Conservation (phyloP, 2,329 filamentous ascomycete genomes). For the Sordariomycetes sp. region DNA sequence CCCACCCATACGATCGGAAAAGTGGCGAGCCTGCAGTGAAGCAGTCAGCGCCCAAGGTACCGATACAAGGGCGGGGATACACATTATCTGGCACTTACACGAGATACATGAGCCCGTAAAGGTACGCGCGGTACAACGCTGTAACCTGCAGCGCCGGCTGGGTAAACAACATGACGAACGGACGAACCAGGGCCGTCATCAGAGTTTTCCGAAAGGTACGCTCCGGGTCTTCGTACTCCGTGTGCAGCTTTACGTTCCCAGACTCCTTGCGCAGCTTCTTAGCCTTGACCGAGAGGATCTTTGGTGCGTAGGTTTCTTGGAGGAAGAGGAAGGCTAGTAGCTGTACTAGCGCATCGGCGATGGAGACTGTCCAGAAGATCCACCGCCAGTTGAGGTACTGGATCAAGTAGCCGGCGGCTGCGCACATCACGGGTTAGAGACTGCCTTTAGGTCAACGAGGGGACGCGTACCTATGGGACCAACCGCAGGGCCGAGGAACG, state of each 20-base stretch:
- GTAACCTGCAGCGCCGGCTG: conserved; percentile 40
- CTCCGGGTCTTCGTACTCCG: conserved; percentile 16
- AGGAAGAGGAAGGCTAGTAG: conserved; percentile 24
- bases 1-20: conserved; percentile 36
- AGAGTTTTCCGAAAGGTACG: conserved; percentile 14
- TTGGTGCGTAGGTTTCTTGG: conserved; percentile 25
- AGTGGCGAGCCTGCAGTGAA: conserved; percentile 29
- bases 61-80: no score
- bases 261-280: conserved; percentile 15
- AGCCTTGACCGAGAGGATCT: conserved; percentile 17
- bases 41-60: neutral
- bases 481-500: conserved; percentile 48
- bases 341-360: conserved; percentile 22
- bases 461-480: conserved; percentile 31
- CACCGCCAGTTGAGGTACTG: conserved; percentile 37
- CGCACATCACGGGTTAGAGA: neutral
- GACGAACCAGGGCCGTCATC: conserved; percentile 26
- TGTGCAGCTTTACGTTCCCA: conserved; percentile 15
- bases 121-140: conserved; percentile 34
- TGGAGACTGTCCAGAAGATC: conserved; percentile 30
- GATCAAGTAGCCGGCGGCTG: conserved; percentile 49
- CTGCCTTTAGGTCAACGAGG: neutral
- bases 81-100: conserved; percentile 16
- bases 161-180: conserved; percentile 34
- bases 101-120: conserved; percentile 44